These are phyloP conservation scores for Saccharomyces pastorianus DNA, from an alignment of 1,139 yeast species.

Conservation along the genomic window DNA sequence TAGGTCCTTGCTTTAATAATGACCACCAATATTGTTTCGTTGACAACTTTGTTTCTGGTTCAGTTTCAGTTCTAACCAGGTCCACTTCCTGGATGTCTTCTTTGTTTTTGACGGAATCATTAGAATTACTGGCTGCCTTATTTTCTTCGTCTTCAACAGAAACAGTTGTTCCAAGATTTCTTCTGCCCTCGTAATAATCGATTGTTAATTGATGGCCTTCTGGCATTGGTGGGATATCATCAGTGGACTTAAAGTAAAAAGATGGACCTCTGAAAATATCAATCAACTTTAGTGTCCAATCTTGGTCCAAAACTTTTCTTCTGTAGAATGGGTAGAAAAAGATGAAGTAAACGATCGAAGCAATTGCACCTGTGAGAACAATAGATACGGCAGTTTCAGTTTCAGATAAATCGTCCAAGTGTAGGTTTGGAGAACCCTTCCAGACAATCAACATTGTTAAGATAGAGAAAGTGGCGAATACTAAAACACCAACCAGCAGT, in stretches of 20 bases:
- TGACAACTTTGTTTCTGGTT: constrained; percentile 26
- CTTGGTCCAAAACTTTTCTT: constrained; percentile 53
- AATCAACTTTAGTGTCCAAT: constrained; percentile 59
- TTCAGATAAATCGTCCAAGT: constrained; percentile 43
- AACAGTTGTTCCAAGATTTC: constrained; percentile 29
- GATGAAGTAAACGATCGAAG: constrained; percentile 42
- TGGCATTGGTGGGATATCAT: constrained; percentile 60
- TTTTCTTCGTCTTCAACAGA: constrained; percentile 20
- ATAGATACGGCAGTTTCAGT: constrained; percentile 50
- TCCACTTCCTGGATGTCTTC: constrained; percentile 1
- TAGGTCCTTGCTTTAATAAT: constrained; percentile 40
- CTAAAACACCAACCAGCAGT: constrained; percentile 50
- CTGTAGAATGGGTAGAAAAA: constrained; percentile 57
- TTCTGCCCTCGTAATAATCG: constrained; percentile 61
- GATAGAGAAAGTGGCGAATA: constrained; percentile 52
- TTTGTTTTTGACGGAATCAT: constrained; percentile 3
- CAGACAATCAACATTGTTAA: constrained; percentile 56
- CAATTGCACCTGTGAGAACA: constrained; percentile 56
- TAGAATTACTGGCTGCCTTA: constrained; percentile 12
- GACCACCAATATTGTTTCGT: constrained; percentile 41
- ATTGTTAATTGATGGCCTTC: constrained; percentile 47
- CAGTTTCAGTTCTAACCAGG: constrained; percentile 9
- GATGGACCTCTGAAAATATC: constrained; percentile 52
- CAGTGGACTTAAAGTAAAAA: constrained; percentile 48
- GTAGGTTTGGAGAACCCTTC: constrained; percentile 67